A percentile compares a stretch with the other conserved stretches of the same genome.
These are phyloP conservation scores for Geotrichum macrosporum DNA, from an alignment of 1,139 yeast species.

Conservation along the genomic window DNA sequence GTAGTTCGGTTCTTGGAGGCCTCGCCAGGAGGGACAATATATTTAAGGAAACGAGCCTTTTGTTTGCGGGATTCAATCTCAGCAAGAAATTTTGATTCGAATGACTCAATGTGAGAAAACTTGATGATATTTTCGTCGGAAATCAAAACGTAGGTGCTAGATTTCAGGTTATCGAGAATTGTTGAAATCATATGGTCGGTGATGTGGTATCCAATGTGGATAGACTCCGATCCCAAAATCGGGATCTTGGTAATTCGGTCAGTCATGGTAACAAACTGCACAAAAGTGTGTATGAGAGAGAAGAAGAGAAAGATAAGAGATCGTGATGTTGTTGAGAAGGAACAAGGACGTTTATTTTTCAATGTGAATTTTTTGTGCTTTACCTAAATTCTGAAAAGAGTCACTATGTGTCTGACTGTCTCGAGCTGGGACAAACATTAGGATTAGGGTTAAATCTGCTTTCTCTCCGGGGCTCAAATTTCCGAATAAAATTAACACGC, in stretches of 20 bases:
- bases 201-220: slow-evolving; percentile 87
- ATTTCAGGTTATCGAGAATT: slow-evolving; percentile 56
- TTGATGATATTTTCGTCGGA: slow-evolving; percentile 79
- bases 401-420: neutral
- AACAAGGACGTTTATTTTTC: neutral
- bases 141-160: slow-evolving; percentile 88
- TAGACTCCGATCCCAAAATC: slow-evolving; percentile 71
- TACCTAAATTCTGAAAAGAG: neutral
- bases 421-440: neutral
- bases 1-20: slow-evolving; percentile 82
- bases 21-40: slow-evolving; percentile 88
- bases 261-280: slow-evolving; percentile 9
- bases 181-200: slow-evolving; percentile 71
- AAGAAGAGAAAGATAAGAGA: neutral
- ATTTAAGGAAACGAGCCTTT: slow-evolving; percentile 61
- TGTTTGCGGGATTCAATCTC: slow-evolving; percentile 36
- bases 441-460: neutral
- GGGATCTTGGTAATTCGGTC: slow-evolving; percentile 29
- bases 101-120: slow-evolving; percentile 53
- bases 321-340: too few species aligned
- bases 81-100: slow-evolving; percentile 39
- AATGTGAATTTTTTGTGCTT: neutral
- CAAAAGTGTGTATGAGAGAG: neutral
- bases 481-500: too few species aligned
- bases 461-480: too few species aligned